Base-by-base conservation (phyloP, 495 filamentous ascomycete species). In the Annulohypoxylon nitens region DNA sequence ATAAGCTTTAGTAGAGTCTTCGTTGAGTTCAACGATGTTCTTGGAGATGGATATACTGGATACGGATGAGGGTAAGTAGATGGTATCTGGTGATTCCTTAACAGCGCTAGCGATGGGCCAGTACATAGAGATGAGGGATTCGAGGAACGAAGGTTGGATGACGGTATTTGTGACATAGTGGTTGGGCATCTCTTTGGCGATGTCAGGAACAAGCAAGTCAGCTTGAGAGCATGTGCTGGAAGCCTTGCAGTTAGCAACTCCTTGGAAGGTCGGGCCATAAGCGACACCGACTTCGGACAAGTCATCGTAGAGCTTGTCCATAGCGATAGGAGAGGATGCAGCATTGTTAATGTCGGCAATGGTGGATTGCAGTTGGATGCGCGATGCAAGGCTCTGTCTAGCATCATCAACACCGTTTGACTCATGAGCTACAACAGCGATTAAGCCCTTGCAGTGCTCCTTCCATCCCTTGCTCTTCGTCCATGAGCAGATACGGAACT, bases 81-180 rank as follows among this genome's bases (percentile, higher is more conserved):
- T 76, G 1, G 80, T 82, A 36, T 80, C 75, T 45, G 82, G 67
- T 4, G 73, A 53, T 14, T 76, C 73, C 12, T 76, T 78, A 9
- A 74, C 76, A 5, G 76, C 79, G 10, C 78, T 75, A 23, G 81
- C 69, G 58, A 86, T 78, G 0, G 82, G 82, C 84, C 83, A 79
- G 76, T 82, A 78, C 77, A 81, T 73, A 61, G 87, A 86, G 39
- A 85, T 81, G 23, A 86, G 80, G 16, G 83, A 80, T 53, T 89
- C 87, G 11, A 89, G 76, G 16, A 87, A 85, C 0, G 86, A 80
- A 4, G 87, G 86, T 43, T 89, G 87, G 6, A 88, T 76, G 30
- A 87, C 70, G 25, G 76, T 79, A 33, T 82, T 78, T 0, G 80
- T 82, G 50, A 88, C 73, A 47, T 82, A 76, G 39, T 80, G 77